These are phyloP conservation scores for Rubroboletus satanas DNA, from an alignment of 768 basidiomycete genomes.

Conservation along the genomic window DNA sequence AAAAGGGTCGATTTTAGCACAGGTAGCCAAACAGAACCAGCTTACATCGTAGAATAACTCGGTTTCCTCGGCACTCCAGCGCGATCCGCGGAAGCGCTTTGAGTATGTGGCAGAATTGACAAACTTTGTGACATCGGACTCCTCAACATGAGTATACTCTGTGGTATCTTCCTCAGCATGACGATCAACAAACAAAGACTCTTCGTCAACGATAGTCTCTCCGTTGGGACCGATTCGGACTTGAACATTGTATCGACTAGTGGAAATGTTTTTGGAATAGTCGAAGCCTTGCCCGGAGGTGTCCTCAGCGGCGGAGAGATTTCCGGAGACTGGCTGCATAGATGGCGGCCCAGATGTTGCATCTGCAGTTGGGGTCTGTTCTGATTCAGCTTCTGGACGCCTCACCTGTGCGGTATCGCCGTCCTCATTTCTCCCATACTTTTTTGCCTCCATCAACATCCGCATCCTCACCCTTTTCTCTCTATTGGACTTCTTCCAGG, in stretches of 20 bases:
- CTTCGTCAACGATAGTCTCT: slow-evolving; percentile 82
- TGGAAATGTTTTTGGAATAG: slow-evolving; percentile 59
- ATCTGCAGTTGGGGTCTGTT: slow-evolving; percentile 4
- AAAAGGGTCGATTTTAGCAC: slow-evolving; percentile 5
- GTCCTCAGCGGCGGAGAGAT: slow-evolving; percentile 30
- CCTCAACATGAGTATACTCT: slow-evolving; percentile 73
- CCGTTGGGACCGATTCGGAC: slow-evolving; percentile 85
- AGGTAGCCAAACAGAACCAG: slow-evolving; percentile 3
- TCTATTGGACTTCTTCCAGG: slow-evolving; percentile 66
- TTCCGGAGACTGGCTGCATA: slow-evolving; percentile 14
- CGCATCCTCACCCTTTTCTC: slow-evolving; percentile 66
- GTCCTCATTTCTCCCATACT: slow-evolving; percentile 62
- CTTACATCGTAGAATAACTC: slow-evolving; percentile 82
- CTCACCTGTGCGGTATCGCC: slow-evolving; percentile 30
- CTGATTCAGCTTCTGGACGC: slow-evolving; percentile 8
- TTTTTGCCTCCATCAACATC: slow-evolving; percentile 64
- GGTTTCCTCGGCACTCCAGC: slow-evolving; percentile 90
- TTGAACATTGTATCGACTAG: slow-evolving; percentile 78
- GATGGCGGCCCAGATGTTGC: slow-evolving; percentile 11
- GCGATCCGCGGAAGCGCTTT: slow-evolving; percentile 73
- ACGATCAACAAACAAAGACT: slow-evolving; percentile 77
- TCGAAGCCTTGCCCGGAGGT: slow-evolving; percentile 63
- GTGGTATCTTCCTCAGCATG: slow-evolving; percentile 62
- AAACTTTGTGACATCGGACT: slow-evolving; percentile 81
- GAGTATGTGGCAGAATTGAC: slow-evolving; percentile 81